Evolutionary conservation across 768 basidiomycete genomes (phyloP), one percentile per base, ranked within the genome.

Genomic region (Coprinellus aureogranulatus): DNA sequence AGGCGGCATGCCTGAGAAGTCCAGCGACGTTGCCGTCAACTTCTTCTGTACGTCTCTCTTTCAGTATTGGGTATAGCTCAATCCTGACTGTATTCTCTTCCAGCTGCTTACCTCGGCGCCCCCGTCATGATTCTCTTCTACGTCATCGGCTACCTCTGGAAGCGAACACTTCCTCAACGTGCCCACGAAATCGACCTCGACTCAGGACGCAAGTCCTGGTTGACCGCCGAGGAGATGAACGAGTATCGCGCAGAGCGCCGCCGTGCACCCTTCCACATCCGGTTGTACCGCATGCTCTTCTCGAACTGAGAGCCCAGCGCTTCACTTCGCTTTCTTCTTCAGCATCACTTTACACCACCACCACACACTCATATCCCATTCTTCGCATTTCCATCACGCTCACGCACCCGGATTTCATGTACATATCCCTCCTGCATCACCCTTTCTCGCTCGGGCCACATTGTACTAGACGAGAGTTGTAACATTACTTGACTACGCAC

Each of bases 121-220:
- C 76, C 75, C 28, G 67, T 79, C 39, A 68, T 78, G 65, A 70
- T 79, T 44, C 40, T 70, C 27, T 77, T 76, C 70, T 78, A 72
- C 59, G 56, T 67, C 34, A 54, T 66, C 20, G 77, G 77, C 3
- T 75, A 71, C 46, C 41, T 61, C 4, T 79, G 77, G 77, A 78
- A 79, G 61, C 68, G 75, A 27, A 74, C 69, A 4, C 63, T 72
- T 3, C 77, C 77, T 20, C 68, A 64, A 62, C 66, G 71, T 1
- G 69, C 72, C 1, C 59, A 66, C 30, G 69, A 77, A 42, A 80
- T 80, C 52, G 73, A 80, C 53, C 70, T 80, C 51, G 77, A 78
- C 54, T 71, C 77, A 60, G 77, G 76, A 45, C 75, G 77, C 56
- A 79, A 78, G 70, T 75, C 73, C 62, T 79, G 77, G 77, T 65